Percentiles rank a stretch among this genome's conserved stretches.
Evolutionary conservation across 805 yeast genomes (phyloP).

Genomic region (Sugiyamaella chiloensis): DNA sequence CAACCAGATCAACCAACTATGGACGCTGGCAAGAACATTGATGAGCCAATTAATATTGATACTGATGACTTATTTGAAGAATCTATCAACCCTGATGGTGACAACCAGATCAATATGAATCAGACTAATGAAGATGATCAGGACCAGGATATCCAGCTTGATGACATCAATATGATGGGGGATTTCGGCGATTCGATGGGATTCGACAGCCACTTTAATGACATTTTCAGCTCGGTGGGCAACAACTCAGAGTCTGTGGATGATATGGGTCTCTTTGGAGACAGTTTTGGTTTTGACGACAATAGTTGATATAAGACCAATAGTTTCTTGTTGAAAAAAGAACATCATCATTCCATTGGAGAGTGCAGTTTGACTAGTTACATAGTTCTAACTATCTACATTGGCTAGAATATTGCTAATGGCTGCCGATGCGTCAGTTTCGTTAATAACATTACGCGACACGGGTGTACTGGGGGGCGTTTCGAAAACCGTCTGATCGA

Average conservation of each 20-base stretch:
- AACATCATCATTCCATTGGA: not conserved
- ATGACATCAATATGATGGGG: slow-evolving; percentile 10
- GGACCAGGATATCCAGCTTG: slow-evolving; percentile 4
- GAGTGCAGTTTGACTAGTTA: not conserved
- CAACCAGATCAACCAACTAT: not conserved
- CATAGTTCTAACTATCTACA: not conserved
- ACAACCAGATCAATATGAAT: too few species aligned
- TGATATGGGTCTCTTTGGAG: slow-evolving; percentile 30
- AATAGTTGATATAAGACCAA: too few species aligned
- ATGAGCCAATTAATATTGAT: slow-evolving; percentile 11
- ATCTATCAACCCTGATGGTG: too few species aligned
- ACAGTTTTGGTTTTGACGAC: slow-evolving; percentile 22
- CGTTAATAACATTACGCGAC: not conserved
- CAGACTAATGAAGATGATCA: slow-evolving; percentile 4
- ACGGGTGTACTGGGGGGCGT: not conserved
- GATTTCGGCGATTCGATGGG: not conserved
- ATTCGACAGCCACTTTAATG: slow-evolving; percentile 21
- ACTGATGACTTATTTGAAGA: slow-evolving; percentile 12
- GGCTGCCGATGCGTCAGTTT: not conserved
- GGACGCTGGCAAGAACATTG: slow-evolving; percentile 7
- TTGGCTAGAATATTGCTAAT: not conserved
- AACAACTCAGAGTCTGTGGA: slow-evolving; percentile 11
- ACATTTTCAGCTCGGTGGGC: slow-evolving; percentile 12
- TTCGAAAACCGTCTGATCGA: slow-evolving; percentile 35
- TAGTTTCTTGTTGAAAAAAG: too few species aligned